phyloP scores from a whole-genome alignment of 108 stramenopile genomes.

The Cyclotella choctawhatcheeana region DNA sequence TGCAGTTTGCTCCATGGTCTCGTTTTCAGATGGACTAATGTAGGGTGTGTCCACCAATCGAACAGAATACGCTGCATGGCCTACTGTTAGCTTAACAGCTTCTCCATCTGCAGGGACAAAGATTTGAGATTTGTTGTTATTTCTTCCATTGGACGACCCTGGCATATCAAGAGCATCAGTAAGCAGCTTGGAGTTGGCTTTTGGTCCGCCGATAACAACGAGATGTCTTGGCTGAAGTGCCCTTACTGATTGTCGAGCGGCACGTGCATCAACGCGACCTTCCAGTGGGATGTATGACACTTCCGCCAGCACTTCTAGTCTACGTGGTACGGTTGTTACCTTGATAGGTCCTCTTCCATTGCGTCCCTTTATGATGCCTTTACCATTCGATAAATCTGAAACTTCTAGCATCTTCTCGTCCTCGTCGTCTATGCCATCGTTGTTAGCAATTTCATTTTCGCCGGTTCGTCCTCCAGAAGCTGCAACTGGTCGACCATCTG shows the following conservation, averaged over 20 bases:
- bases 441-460: constrained; percentile 18
- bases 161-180: constrained; percentile 69
- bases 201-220: constrained; percentile 77
- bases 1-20: constrained; percentile 39
- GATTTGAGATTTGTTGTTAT: constrained; percentile 20
- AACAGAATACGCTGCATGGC: constrained; percentile 82
- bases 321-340: constrained; percentile 64
- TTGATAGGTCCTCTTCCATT: constrained; percentile 85
- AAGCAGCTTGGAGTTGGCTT: constrained; percentile 60
- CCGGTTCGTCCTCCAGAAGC: constrained; percentile 20
- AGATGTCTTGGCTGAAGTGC: constrained; percentile 89
- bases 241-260: constrained; percentile 85
- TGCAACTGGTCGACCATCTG: constrained; percentile 45
- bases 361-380: constrained; percentile 86
- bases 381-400: constrained; percentile 84
- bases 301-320: constrained; percentile 83
- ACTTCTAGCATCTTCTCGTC: constrained; percentile 80
- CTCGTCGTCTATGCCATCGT: constrained; percentile 39
- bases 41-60: constrained; percentile 85
- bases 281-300: constrained; percentile 84
- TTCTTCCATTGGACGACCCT: constrained; percentile 10
- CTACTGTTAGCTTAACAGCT: constrained; percentile 71
- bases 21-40: constrained; percentile 69
- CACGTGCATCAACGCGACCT: constrained; percentile 82
- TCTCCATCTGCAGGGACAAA: constrained; percentile 69